phyloP scores from a whole-genome alignment of 257 asterid species.

The Cinchona pubescens region DNA sequence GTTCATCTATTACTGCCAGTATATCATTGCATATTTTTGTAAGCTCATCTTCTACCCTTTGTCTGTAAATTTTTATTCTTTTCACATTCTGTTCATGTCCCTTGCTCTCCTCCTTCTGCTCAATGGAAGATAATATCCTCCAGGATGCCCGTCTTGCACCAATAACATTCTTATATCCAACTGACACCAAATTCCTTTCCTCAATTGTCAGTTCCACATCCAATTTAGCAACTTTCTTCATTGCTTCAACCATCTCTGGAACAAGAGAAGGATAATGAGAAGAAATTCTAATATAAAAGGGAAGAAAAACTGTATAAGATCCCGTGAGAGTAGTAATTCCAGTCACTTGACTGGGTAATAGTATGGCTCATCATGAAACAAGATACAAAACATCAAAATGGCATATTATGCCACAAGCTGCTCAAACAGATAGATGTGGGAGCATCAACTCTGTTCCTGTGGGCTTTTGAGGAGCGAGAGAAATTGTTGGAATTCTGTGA shows the following conservation, averaged over 20 bases:
- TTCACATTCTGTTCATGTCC: slow-evolving; percentile 73
- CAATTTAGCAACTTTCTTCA: slow-evolving; percentile 66
- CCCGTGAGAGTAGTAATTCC: not conserved
- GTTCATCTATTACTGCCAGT: slow-evolving; percentile 65
- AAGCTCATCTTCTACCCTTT: slow-evolving; percentile 74
- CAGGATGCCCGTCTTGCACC: slow-evolving; percentile 84
- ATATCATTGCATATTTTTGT: slow-evolving; percentile 70
- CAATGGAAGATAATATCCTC: slow-evolving; percentile 70
- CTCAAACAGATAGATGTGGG: no score
- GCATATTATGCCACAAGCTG: not conserved
- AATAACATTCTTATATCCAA: slow-evolving; percentile 71
- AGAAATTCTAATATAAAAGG: not conserved
- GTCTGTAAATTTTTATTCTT: slow-evolving; percentile 58
- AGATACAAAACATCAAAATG: not conserved
- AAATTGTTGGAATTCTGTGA: not conserved
- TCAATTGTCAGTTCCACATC: slow-evolving; percentile 71
- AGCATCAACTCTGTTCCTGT: no score
- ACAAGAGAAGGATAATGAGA: not conserved
- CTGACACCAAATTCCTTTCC: slow-evolving; percentile 75
- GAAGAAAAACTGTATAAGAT: not conserved
- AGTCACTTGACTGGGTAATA: no score
- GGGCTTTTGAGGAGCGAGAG: no score
- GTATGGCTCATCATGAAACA: not conserved
- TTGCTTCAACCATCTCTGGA: slow-evolving; percentile 78
- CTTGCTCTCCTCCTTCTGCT: slow-evolving; percentile 68